Evolutionary conservation across 441 rosid species (phyloP), one percentile per base, ranked within the genome.

Genomic region (Omphalea diandra): DNA sequence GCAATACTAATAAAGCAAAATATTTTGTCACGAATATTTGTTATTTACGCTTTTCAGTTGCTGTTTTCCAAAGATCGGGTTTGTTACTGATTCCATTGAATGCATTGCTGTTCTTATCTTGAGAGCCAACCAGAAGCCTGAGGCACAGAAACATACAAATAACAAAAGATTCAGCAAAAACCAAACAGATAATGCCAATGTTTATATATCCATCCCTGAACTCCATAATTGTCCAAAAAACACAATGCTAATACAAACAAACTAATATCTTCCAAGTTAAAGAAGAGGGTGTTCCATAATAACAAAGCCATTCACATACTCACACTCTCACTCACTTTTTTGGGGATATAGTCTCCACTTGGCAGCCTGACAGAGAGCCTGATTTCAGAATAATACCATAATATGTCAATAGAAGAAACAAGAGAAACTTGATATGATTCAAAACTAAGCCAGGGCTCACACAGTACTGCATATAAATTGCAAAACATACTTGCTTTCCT

Each of bases 41-140:
- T 55, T 31, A 78, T 81, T 81, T 79, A 87, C 93, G 67, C 60
- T 78, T 83, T 67, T 81, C 84, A 77, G 77, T 38, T 69, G 79
- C 69, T 65, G 67, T 81, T 72, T 66, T 71, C 80, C 53, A 41
- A 56, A 69, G 73, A 79, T 80, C 77, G 18, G 35, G 17, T 61
- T 71, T 74, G 57, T 72, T 36, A 71, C 72, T 61, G 50, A 32
- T 63, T 78, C 77, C 82, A 63, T 76, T 76, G 50, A 38, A 36
- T 61, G 52, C 68, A 43, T 65, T 75, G 58, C 55, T 70, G 69
- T 55, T 76, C 76, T 49, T 72, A 31, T 74, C 79, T 61, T 79
- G 73, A 64, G 75, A 59, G 43, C 70, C 54, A 49, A 72, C 67
- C 27, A 57, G 65, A 70, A 57, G 71, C 67, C 89, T 84, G 75